These are phyloP conservation scores for Maudiozyma barnettii DNA, from an alignment of 805 yeast genomes.

Conservation along the genomic window DNA sequence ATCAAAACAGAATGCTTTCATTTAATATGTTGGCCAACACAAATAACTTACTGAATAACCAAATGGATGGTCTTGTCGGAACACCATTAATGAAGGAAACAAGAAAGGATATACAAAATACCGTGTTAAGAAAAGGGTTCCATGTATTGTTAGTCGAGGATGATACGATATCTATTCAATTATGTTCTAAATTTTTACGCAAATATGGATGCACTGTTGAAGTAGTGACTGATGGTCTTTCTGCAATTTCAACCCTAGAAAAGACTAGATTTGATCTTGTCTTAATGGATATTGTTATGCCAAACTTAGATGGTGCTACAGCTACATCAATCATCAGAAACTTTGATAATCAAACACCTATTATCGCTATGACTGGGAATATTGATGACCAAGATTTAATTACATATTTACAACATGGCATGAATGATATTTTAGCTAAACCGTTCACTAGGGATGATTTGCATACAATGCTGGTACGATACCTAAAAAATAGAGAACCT, in stretches of 20 bases:
- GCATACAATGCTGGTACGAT: slow-evolving; percentile 67
- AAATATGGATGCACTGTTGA: slow-evolving; percentile 91
- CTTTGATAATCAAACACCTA: slow-evolving; percentile 78
- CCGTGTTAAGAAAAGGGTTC: slow-evolving; percentile 35
- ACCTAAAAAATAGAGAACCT: slow-evolving; percentile 44
- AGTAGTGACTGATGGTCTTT: slow-evolving; percentile 84
- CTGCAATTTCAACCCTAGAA: slow-evolving; percentile 72
- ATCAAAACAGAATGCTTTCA: slow-evolving; percentile 1
- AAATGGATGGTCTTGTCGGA: background rate
- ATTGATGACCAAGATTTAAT: slow-evolving; percentile 74
- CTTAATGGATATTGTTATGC: slow-evolving; percentile 84
- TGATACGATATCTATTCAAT: slow-evolving; percentile 70
- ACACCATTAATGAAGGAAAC: slow-evolving; percentile 1
- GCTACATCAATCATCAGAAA: slow-evolving; percentile 84
- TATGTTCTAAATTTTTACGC: slow-evolving; percentile 71
- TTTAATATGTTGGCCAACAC: background rate
- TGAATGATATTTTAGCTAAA: slow-evolving; percentile 86
- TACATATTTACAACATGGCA: slow-evolving; percentile 75
- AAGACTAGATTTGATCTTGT: slow-evolving; percentile 66
- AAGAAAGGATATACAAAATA: slow-evolving; percentile 3
- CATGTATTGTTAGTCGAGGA: slow-evolving; percentile 74
- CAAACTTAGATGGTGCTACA: slow-evolving; percentile 78
- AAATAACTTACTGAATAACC: slow-evolving; percentile 2
- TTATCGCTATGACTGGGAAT: slow-evolving; percentile 90
- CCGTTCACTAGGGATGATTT: slow-evolving; percentile 88